Base-by-base conservation (phyloP, 179 eudicot species). In the Beta corolliflora region DNA sequence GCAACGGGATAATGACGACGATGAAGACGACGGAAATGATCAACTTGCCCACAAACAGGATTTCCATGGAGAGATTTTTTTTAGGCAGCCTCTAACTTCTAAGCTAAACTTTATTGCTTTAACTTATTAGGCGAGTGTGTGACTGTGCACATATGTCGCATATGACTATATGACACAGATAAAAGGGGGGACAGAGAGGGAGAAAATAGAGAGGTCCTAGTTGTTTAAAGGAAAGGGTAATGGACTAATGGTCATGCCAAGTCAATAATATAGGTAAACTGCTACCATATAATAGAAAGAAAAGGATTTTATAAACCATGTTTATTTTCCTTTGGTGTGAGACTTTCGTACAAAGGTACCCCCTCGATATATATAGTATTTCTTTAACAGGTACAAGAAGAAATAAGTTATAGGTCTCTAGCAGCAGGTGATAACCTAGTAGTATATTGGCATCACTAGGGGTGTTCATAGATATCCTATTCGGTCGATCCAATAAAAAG, bases 191-290 rank as follows among this genome's bases (percentile, higher is more conserved):
- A 54, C 2, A 72, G 2, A 63, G 23, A 0, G 52, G 52, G 9
- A 48, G 50, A 9, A 21, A 21, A 36, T 36, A 36, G 41, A 36
- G 41, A 36, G 41, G 41, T 11, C 14, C 59, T 14, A 10, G 31
- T 45, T 71, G 56, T 60, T 63, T 63, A 61, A 36, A 76, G 60
- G 79, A 41, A 45, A 65, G 25, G 61, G 50, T 66, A 25, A 50
- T 65, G 50, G 21, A n/a, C 65, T 31, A 16, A 11, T 60, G 56
- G 55, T 18, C 14, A 73, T 12, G 41, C 44, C 78, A 80, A 73
- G 73, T 80, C 78, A 73, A 80, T 54, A 18, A 46, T 73, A 63
- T 63, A 63, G 78, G 83, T 80, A 60, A 80, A 64, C 73, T 63
- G 77, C 77, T 36, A 36, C 41, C 41, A 36, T 36, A 36, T 36